phyloP scores from a whole-genome alignment of 129 eudicot genomes.

The Helianthus tuberosus region DNA sequence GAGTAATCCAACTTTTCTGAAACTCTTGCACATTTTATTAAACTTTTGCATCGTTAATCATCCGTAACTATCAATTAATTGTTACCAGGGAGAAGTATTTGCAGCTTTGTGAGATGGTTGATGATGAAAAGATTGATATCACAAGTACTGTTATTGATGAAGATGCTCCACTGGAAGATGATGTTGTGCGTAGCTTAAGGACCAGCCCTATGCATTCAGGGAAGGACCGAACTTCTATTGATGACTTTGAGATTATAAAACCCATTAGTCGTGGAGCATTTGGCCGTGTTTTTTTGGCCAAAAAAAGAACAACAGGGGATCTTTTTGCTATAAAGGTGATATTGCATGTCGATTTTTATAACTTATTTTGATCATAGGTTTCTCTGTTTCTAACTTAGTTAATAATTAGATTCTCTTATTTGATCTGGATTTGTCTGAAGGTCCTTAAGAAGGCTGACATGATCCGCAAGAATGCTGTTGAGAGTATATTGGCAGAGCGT shows the following conservation, averaged over 20 bases:
- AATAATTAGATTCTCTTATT: background rate
- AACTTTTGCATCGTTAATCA: background rate
- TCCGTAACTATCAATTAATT: constrained; percentile 14
- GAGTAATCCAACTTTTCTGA: background rate
- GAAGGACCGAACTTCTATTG: constrained; percentile 92
- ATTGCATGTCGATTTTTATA: background rate
- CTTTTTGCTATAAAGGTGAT: constrained; percentile 93
- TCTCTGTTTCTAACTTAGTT: constrained; percentile 5
- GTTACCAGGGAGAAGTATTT: constrained; percentile 85
- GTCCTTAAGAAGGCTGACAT: constrained; percentile 95
- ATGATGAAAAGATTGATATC: constrained; percentile 83
- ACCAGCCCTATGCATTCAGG: constrained; percentile 89
- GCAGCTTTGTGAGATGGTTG: constrained; percentile 88
- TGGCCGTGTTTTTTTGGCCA: constrained; percentile 92
- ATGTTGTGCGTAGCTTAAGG: constrained; percentile 83
- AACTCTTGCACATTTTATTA: constrained; percentile 4
- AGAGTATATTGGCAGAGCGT: constrained; percentile 97
- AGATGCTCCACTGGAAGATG: constrained; percentile 97
- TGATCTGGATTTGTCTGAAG: constrained; percentile 37
- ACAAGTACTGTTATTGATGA: constrained; percentile 82
- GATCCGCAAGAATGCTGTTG: constrained; percentile 96
- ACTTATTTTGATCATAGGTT: background rate
- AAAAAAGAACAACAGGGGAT: constrained; percentile 95
- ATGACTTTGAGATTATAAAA: constrained; percentile 91
- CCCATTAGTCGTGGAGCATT: constrained; percentile 99